These are phyloP conservation scores for Leccinum variicolor DNA, from an alignment of 768 basidiomycete species.

Conservation along the genomic window DNA sequence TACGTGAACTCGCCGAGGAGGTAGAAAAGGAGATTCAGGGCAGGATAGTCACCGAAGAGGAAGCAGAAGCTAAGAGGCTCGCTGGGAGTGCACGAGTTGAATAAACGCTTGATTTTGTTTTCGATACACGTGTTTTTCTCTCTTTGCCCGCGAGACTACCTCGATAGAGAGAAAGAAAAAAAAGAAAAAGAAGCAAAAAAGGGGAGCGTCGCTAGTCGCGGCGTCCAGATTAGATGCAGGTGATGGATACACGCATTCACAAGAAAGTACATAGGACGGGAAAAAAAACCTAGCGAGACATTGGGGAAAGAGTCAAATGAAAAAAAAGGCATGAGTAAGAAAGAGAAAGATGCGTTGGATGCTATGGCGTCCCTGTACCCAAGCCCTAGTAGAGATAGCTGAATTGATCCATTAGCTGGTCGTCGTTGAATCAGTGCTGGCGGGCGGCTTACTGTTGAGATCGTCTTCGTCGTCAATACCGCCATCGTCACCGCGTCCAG, in stretches of 20 bases:
- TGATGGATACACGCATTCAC: background rate
- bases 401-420: background rate
- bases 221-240: background rate
- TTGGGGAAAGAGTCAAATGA: background rate
- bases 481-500: background rate
- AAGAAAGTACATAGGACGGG: background rate
- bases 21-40: constrained; percentile 60
- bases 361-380: background rate
- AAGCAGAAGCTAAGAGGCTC: constrained; percentile 51
- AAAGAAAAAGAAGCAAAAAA: background rate
- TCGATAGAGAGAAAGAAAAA: background rate
- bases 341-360: background rate
- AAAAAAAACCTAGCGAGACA: background rate
- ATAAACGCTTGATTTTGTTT: background rate
- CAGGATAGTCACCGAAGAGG: constrained; percentile 59
- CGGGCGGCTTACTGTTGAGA: background rate
- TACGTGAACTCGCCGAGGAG: constrained; percentile 58
- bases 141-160: background rate
- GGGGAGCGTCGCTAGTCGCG: background rate
- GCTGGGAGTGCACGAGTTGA: background rate
- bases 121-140: background rate
- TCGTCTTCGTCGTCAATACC: background rate
- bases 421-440: background rate
- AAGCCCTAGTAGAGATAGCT: background rate
- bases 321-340: background rate